Evolutionary conservation across 495 filamentous ascomycete genomes (phyloP).

Genomic region (Staphylotrichum tortipilum): DNA sequence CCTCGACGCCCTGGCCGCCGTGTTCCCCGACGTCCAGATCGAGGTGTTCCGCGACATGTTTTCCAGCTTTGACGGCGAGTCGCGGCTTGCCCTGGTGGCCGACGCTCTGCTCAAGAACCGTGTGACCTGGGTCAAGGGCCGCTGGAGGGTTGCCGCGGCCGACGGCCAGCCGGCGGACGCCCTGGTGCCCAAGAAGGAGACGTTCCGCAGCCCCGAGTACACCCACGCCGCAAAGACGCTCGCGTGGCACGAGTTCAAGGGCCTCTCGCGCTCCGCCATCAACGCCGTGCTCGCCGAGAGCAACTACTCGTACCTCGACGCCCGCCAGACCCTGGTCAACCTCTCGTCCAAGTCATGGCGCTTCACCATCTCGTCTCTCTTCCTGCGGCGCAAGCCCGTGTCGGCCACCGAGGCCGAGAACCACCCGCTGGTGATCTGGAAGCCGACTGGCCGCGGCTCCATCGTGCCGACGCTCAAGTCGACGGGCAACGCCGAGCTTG

Average conservation of each 20-base stretch:
- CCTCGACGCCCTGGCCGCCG: constrained; percentile 57
- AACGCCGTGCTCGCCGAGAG: constrained; percentile 82
- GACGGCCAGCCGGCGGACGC: constrained; percentile 15
- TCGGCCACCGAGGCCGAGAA: constrained; percentile 45
- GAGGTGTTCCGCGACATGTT: constrained; percentile 94
- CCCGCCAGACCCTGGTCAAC: constrained; percentile 63
- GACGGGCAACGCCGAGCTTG: constrained; percentile 70
- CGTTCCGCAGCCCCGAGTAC: constrained; percentile 66
- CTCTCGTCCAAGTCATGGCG: constrained; percentile 79
- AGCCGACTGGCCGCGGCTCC: constrained; percentile 39
- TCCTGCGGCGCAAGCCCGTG: constrained; percentile 59
- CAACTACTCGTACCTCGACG: constrained; percentile 79
- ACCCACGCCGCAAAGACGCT: constrained; percentile 56
- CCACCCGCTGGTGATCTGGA: constrained; percentile 57
- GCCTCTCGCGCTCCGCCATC: constrained; percentile 68
- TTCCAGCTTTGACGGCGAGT: constrained; percentile 68
- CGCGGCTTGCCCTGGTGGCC: constrained; percentile 73
- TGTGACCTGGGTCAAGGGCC: constrained; percentile 62
- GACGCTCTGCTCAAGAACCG: constrained; percentile 75
- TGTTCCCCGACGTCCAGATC: constrained; percentile 81
- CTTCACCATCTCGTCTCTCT: constrained; percentile 64
- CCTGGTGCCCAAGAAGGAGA: constrained; percentile 56
- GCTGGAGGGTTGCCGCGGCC: constrained; percentile 50
- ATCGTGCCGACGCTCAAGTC: constrained; percentile 52
- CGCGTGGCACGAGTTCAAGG: constrained; percentile 71